phyloP scores from a whole-genome alignment of 352 stramenopile species.

The Phytophthora multivora region DNA sequence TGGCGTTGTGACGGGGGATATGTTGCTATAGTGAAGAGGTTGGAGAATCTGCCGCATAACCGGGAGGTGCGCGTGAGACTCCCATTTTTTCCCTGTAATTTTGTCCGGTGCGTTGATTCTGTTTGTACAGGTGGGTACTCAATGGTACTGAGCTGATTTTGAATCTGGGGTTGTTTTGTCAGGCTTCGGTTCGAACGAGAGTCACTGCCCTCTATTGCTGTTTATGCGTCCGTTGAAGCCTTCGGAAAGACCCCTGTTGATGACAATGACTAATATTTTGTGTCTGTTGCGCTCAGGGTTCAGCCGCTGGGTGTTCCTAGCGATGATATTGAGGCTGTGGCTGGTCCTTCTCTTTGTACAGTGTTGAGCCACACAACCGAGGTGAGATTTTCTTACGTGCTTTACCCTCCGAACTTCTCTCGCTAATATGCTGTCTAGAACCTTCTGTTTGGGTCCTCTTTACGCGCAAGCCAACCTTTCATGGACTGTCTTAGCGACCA shows the following conservation, averaged over 20 bases:
- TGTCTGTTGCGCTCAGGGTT: constrained; percentile 30
- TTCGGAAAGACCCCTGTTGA: not conserved
- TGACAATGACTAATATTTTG: not conserved
- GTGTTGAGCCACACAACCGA: constrained; percentile 70
- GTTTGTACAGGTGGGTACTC: not conserved
- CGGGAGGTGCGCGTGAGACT: constrained; percentile 59
- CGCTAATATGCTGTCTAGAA: constrained; percentile 27
- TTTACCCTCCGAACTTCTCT: not conserved
- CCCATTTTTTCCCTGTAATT: constrained; percentile 69
- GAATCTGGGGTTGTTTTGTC: not conserved
- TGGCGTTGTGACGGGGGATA: not conserved
- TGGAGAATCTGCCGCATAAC: constrained; percentile 59
- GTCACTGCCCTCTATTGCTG: constrained; percentile 56
- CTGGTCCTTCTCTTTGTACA: constrained; percentile 57
- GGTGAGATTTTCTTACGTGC: constrained; percentile 13
- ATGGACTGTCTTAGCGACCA: constrained; percentile 62
- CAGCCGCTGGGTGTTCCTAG: constrained; percentile 53
- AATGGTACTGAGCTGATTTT: not conserved
- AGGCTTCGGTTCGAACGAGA: constrained; percentile 65
- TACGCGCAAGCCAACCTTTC: constrained; percentile 52
- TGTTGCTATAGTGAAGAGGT: constrained; percentile 44
- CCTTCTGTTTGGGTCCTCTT: constrained; percentile 51
- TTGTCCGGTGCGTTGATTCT: constrained; percentile 44
- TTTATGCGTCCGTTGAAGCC: constrained; percentile 54
- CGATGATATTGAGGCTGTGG: constrained; percentile 58